A percentile compares a stretch with the other conserved stretches of the same genome.
Conservation (phyloP, 495 filamentous ascomycete genomes). For the Daldinia caldariorum region DNA sequence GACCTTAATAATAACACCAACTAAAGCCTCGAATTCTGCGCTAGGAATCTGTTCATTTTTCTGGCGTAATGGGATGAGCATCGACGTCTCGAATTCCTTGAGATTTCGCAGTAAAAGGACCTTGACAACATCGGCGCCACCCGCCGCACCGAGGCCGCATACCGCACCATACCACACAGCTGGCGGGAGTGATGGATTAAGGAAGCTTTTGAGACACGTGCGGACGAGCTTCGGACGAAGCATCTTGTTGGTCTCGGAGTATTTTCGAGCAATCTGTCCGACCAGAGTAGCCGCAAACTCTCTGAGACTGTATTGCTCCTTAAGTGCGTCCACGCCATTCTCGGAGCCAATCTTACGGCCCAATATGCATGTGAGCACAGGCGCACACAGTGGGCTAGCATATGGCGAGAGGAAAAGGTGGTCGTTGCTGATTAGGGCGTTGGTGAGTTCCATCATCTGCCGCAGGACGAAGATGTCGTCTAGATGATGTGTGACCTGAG, state of each 20-base stretch:
- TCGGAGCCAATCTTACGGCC: conserved; percentile 79
- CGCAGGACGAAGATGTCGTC: conserved; percentile 86
- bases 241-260: conserved; percentile 74
- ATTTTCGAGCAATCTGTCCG: conserved; percentile 75
- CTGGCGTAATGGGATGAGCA: conserved; percentile 70
- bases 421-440: conserved; percentile 82
- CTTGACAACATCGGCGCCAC: conserved; percentile 80
- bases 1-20: conserved; percentile 69
- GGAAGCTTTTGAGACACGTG: conserved; percentile 87
- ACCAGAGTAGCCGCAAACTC: conserved; percentile 85
- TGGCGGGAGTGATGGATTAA: conserved; percentile 82
- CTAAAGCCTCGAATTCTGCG: conserved; percentile 69
- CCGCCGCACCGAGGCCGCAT: conserved; percentile 75
- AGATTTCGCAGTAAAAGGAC: conserved; percentile 83
- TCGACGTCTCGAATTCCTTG: conserved; percentile 71
- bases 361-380: conserved; percentile 89
- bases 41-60: conserved; percentile 61
- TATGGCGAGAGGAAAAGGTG: conserved; percentile 90
- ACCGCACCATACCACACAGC: conserved; percentile 89
- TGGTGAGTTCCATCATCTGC: conserved; percentile 88
- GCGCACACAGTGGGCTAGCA: conserved; percentile 83
- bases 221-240: conserved; percentile 89
- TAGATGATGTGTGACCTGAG: conserved; percentile 91
- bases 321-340: conserved; percentile 49
- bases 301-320: conserved; percentile 81